Evolutionary conservation across 139 green algal genomes (phyloP), one percentile per base, ranked within the genome.

Genomic region (Chlamydomonas applanata): DNA sequence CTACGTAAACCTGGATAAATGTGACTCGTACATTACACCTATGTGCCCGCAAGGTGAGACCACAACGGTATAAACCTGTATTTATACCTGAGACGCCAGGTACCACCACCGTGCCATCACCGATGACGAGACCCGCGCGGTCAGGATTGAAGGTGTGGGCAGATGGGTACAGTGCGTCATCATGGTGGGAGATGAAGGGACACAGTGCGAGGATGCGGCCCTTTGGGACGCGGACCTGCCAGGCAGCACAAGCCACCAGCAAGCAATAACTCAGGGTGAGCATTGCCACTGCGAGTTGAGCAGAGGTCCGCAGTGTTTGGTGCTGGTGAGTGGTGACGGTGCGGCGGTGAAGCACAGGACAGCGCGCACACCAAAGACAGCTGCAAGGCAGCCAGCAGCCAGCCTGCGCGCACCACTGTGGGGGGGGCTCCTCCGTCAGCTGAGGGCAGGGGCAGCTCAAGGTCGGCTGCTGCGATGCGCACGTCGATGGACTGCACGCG

Each of bases 141-240:
- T 71, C 32, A 1, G 87, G 87, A 53, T 89, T 35, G 40, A 82
- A 89, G 22, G 24, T 24, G 67, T 64, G 82, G 4, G 77, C 59
- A 24, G 22, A 54, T 19, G 29, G 68, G 33, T 81, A 93, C 63
- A 95, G 57, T 2, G 46, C 53, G 0, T 32, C 4, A 65, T 92
- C 83, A 27, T 84, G 78, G 64, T 95, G 90, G 46, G 60, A 84
- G 9, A 82, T 52, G 25, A 84, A 91, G 2, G 90, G 89, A 33
- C 81, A 92, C 3, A 94, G 73, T 5, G 84, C 86, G 46, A 95
- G 65, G 25, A 94, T 44, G 27, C 83, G 76, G 3, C 90, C 90
- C 32, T 86, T 68, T 5, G 77, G 73, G 29, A 86, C 45, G 9
- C 20, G 5, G 54, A 89, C 56, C 52, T 79, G 65, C 27, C 40